Evolutionary conservation across 495 filamentous ascomycete genomes (phyloP).

Genomic region (Tuber aestivum): DNA sequence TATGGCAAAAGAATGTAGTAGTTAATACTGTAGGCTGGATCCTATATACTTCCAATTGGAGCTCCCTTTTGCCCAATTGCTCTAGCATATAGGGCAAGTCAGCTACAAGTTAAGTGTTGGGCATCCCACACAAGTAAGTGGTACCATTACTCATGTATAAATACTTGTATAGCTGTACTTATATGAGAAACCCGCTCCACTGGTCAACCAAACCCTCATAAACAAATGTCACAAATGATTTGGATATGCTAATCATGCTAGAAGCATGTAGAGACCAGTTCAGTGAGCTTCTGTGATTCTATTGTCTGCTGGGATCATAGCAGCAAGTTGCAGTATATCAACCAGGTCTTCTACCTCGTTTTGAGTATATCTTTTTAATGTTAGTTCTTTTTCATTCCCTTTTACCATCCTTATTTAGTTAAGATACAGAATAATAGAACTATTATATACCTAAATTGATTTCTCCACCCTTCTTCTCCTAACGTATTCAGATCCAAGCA

Average conservation of each 20-base stretch:
- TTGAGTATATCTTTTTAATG: background rate
- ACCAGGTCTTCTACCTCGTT: background rate
- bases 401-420: too few relatives aligned
- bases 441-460: too few relatives aligned
- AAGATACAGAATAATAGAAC: too few relatives aligned
- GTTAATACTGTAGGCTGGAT: background rate
- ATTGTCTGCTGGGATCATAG: background rate
- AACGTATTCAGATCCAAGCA: too few relatives aligned
- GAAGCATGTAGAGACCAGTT: background rate
- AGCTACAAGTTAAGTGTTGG: rapidly evolving
- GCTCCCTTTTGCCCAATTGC: background rate
- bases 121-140: background rate
- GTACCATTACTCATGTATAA: background rate
- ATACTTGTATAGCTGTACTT: background rate
- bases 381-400: too few relatives aligned
- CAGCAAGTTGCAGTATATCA: background rate
- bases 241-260: background rate
- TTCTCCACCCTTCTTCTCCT: too few relatives aligned
- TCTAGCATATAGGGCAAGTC: background rate
- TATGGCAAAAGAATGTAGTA: background rate
- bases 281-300: background rate
- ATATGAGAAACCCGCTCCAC: background rate
- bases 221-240: background rate
- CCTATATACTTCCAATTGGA: background rate
- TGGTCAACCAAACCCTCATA: background rate